Percentiles rank a stretch among this genome's conserved stretches.
phyloP scores from a whole-genome alignment of 2,329 filamentous ascomycete genomes.

The Didymosphaeria variabile region DNA sequence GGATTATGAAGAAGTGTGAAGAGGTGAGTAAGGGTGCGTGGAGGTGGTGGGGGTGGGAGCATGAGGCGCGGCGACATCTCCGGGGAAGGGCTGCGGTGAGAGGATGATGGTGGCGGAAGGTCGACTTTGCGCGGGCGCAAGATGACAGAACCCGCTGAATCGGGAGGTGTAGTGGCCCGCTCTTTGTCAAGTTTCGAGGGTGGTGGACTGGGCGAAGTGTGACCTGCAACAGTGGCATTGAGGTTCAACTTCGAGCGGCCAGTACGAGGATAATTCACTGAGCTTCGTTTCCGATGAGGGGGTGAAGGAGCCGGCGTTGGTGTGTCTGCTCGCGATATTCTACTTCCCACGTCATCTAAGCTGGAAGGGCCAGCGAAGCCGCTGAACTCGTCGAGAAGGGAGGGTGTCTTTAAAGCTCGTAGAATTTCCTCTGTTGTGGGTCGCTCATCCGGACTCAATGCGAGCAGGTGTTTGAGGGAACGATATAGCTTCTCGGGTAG shows the following conservation, averaged over 20 bases:
- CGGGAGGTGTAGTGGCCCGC: slow-evolving; percentile 31
- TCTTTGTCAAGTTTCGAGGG: slow-evolving; percentile 19
- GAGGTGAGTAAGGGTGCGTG: slow-evolving; percentile 14
- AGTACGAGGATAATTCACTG: slow-evolving; percentile 38
- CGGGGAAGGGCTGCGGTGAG: slow-evolving; percentile 15
- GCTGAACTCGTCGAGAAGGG: slow-evolving; percentile 57
- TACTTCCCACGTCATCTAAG: slow-evolving; percentile 46
- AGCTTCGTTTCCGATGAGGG: slow-evolving; percentile 32
- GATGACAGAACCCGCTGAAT: slow-evolving; percentile 38
- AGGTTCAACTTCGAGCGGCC: slow-evolving; percentile 45
- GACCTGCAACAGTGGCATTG: slow-evolving; percentile 33
- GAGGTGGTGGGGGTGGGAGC: slow-evolving; percentile 43
- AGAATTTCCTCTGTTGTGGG: slow-evolving; percentile 89
- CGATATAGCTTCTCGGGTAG: slow-evolving; percentile 86
- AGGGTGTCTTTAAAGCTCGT: slow-evolving; percentile 75
- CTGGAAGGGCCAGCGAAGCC: slow-evolving; percentile 49
- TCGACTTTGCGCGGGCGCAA: slow-evolving; percentile 42
- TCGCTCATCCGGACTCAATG: slow-evolving; percentile 77
- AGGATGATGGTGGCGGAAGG: slow-evolving; percentile 24
- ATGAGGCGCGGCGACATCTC: slow-evolving; percentile 36
- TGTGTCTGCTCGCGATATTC: slow-evolving; percentile 57
- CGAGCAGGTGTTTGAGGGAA: slow-evolving; percentile 81
- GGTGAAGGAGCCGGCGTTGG: slow-evolving; percentile 44
- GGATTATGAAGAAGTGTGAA: slow-evolving; percentile 37
- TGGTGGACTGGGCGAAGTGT: slow-evolving; percentile 48